These are phyloP conservation scores for Silene noctiflora DNA, from an alignment of 179 eudicot species.

Conservation along the genomic window DNA sequence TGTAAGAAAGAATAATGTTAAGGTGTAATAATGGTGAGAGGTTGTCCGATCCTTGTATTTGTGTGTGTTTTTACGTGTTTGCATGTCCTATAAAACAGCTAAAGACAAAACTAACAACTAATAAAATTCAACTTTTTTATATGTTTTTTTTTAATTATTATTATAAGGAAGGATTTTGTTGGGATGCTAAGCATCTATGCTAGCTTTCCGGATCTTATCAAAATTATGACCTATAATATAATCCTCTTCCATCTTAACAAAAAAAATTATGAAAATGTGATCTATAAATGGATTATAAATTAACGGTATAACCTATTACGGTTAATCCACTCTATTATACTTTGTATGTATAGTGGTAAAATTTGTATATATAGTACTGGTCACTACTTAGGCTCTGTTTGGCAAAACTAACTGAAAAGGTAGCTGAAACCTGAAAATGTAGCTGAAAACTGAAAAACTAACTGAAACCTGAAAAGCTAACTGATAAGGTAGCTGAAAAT, in stretches of 20 bases:
- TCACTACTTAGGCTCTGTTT: no score
- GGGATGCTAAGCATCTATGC: background rate
- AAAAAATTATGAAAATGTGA: no score
- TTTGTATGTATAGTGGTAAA: no score
- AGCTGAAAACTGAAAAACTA: no score
- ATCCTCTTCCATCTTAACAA: background rate
- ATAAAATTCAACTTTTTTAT: background rate
- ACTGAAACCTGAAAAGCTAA: no score
- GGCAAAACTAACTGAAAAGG: no score
- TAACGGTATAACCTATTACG: no score
- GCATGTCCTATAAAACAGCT: conserved; percentile 8
- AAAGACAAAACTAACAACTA: background rate
- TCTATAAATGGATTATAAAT: no score
- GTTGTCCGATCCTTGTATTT: background rate
- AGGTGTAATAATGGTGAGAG: background rate
- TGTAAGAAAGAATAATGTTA: background rate
- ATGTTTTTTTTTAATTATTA: background rate
- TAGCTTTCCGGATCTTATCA: conserved; percentile 6
- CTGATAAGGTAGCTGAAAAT: no score
- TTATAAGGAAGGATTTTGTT: background rate
- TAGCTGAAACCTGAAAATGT: no score
- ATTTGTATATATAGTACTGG: no score
- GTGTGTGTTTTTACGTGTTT: background rate
- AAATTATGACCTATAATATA: background rate
- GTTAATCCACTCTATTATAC: no score